A percentile compares a stretch with the other conserved stretches of the same genome.
phyloP scores from a whole-genome alignment of 2,329 filamentous ascomycete genomes.

The Fusarium haematococcum region DNA sequence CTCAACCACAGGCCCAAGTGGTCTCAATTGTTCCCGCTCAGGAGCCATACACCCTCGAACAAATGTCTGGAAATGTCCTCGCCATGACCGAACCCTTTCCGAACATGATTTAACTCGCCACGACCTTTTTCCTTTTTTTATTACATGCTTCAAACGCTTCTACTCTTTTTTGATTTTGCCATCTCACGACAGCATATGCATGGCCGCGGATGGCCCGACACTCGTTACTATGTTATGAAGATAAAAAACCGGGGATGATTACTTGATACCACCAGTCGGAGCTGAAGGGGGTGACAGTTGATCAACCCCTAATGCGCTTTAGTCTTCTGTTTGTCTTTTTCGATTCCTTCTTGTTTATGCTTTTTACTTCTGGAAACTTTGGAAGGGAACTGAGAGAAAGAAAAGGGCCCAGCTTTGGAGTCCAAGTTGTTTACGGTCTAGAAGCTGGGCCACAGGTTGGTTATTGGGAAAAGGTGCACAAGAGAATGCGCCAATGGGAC shows the following conservation, averaged over 20 bases:
- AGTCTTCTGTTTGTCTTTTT: slow-evolving; percentile 36
- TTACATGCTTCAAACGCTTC: slow-evolving; percentile 31
- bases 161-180: slow-evolving; percentile 37
- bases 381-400: slow-evolving; percentile 26
- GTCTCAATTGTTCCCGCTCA: slow-evolving; percentile 34
- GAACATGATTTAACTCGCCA: slow-evolving; percentile 45
- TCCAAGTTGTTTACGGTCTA: slow-evolving; percentile 9
- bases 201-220: slow-evolving; percentile 41
- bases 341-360: slow-evolving; percentile 26
- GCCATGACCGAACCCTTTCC: slow-evolving; percentile 42
- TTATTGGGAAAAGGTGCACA: slow-evolving; percentile 20
- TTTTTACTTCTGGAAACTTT: background rate
- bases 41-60: slow-evolving; percentile 32
- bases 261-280: slow-evolving; percentile 45
- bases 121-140: slow-evolving; percentile 20
- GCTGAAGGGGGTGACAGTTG: slow-evolving; percentile 17
- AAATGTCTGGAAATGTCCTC: slow-evolving; percentile 42
- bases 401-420: slow-evolving; percentile 7
- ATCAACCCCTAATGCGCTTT: slow-evolving; percentile 23
- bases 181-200: slow-evolving; percentile 40
- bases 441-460: slow-evolving; percentile 8
- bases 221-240: slow-evolving; percentile 43
- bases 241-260: slow-evolving; percentile 38
- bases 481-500: slow-evolving; percentile 9
- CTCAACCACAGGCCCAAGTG: slow-evolving; percentile 43